Evolutionary conservation across 2,329 filamentous ascomycete genomes (phyloP).

Genomic region (Septoria petroselini): DNA sequence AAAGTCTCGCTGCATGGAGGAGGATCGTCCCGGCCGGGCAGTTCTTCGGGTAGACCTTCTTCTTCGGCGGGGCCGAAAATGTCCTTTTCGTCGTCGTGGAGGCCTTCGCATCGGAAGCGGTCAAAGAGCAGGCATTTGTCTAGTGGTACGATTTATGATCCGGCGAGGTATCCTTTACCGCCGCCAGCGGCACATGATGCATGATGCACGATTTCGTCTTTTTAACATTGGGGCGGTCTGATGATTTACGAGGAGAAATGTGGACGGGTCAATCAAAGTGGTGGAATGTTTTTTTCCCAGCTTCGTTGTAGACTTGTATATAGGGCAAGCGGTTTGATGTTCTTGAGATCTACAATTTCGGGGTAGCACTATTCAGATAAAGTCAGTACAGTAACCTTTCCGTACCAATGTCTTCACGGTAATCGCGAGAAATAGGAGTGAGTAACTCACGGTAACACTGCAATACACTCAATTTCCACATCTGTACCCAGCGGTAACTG

Average conservation of each 20-base stretch:
- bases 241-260: too few species aligned
- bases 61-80: constrained; percentile 7
- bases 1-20: constrained; percentile 11
- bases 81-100: constrained; percentile 1
- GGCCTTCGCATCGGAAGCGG: constrained; percentile 11
- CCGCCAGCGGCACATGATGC: too few species aligned
- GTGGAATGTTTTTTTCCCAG: too few species aligned
- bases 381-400: too few species aligned
- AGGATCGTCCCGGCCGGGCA: constrained; percentile 1
- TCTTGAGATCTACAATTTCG: too few species aligned
- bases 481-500: constrained; percentile 50
- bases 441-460: constrained; percentile 35
- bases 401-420: too few species aligned
- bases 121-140: constrained; percentile 25
- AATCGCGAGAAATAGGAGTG: not conserved
- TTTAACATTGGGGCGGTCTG: too few species aligned
- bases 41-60: constrained; percentile 2
- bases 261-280: too few species aligned
- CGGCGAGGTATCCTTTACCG: constrained; percentile 15
- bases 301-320: too few species aligned
- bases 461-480: constrained; percentile 55
- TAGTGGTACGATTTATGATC: constrained; percentile 29
- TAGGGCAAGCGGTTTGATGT: too few species aligned
- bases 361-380: too few species aligned
- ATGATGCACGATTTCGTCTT: too few species aligned